Conservation (phyloP, 192 early-diverging fungal genomes). For the Coemansia javaensis region DNA sequence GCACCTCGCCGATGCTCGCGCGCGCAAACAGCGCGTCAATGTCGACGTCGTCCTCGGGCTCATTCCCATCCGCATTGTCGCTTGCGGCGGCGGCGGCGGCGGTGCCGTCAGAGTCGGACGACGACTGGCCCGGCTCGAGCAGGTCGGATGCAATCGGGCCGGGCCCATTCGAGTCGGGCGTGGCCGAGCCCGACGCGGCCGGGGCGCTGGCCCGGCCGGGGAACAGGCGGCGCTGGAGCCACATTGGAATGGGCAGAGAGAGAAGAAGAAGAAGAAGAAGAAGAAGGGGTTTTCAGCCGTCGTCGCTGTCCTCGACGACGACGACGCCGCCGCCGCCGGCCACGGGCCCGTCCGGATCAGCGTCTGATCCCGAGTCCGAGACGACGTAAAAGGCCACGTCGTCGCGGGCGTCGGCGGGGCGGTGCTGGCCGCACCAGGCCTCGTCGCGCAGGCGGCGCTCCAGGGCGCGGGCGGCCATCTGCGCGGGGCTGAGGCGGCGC, state of each 20-base stretch:
- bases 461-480: slow-evolving; percentile 36
- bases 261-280: not conserved
- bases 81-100: too few species aligned
- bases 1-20: slow-evolving; percentile 33
- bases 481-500: slow-evolving; percentile 19
- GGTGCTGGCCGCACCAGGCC: slow-evolving; percentile 32
- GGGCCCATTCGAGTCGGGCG: too few species aligned
- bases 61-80: not conserved
- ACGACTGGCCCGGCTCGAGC: too few species aligned
- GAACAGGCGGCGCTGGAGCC: slow-evolving; percentile 23
- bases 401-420: slow-evolving; percentile 8
- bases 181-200: too few species aligned
- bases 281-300: not conserved
- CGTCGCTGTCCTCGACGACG: not conserved
- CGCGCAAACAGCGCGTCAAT: slow-evolving; percentile 18
- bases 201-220: slow-evolving; percentile 1
- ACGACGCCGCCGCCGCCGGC: too few species aligned
- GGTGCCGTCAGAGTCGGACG: too few species aligned
- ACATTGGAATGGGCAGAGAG: slow-evolving; percentile 6
- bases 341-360: slow-evolving; percentile 6
- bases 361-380: slow-evolving; percentile 28
- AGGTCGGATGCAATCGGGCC: too few species aligned
- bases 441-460: slow-evolving; percentile 37
- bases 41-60: slow-evolving; percentile 4
- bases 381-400: slow-evolving; percentile 9